A percentile compares a stretch with the other conserved stretches of the same genome.
Conservation (phyloP, 2,329 filamentous ascomycete genomes). For the Talaromyces sp. region DNA sequence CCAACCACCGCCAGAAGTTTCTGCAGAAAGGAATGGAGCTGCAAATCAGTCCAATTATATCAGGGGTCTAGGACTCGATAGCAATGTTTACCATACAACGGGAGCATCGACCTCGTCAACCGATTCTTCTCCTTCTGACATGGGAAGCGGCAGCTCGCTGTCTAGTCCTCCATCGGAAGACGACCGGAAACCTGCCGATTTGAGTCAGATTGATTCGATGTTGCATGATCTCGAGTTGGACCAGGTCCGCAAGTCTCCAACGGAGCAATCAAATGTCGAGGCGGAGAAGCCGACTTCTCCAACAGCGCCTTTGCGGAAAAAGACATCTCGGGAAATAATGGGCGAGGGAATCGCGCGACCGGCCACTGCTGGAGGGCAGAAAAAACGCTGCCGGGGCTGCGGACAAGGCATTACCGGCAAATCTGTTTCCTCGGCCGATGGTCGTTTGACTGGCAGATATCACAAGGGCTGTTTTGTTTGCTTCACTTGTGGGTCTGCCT, state of each 20-base stretch:
- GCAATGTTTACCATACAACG: constrained; percentile 58
- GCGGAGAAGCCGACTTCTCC: constrained; percentile 13
- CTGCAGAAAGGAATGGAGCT: constrained; percentile 12
- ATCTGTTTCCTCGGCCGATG: constrained; percentile 88
- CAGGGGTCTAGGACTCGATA: constrained; percentile 35
- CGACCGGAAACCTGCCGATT: constrained; percentile 25
- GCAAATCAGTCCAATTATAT: constrained; percentile 35
- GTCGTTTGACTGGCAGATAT: constrained; percentile 84
- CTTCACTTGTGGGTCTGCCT: constrained; percentile 72
- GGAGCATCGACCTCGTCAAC: constrained; percentile 62
- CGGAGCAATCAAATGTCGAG: constrained; percentile 11
- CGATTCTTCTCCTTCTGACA: constrained; percentile 55
- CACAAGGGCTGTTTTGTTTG: constrained; percentile 95
- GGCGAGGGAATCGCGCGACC: constrained; percentile 29
- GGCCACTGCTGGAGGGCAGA: constrained; percentile 43
- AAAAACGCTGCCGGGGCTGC: constrained; percentile 81
- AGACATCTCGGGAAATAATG: constrained; percentile 9
- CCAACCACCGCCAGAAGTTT: background rate
- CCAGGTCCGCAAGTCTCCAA: constrained; percentile 8
- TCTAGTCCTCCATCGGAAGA: constrained; percentile 50
- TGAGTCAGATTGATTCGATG: constrained; percentile 45
- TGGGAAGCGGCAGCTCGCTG: constrained; percentile 56
- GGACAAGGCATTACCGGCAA: constrained; percentile 74
- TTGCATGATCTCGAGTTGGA: constrained; percentile 49
- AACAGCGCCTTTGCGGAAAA: constrained; percentile 12